Evolutionary conservation across 768 basidiomycete species (phyloP), one percentile per base, ranked within the genome.

Genomic region (Podaxis sp.): DNA sequence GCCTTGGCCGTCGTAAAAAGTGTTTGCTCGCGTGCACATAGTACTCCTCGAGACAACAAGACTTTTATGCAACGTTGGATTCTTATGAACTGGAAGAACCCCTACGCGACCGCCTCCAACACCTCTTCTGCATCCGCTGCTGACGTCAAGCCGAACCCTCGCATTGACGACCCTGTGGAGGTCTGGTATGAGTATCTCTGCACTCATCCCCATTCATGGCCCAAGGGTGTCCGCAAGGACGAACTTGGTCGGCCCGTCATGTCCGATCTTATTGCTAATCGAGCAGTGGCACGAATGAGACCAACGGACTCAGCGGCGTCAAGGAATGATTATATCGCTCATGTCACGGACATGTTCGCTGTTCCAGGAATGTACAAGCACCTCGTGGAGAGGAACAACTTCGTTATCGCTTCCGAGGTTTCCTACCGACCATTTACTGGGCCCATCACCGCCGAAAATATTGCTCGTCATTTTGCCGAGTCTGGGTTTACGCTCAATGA

Each of bases 201-300:
- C 7, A 71, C 73, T 33, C 79, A 82, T 61, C 78, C 72, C 8
- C 75, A 73, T 57, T 81, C 80, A 0, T 83, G 80, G 73, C 81
- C 81, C 8, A 79, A 78, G 59, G 81, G 81, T 57, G 80, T 82
- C 61, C 75, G 81, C 56, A 75, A 74, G 30, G 77, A 78, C 65
- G 59, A 70, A 11, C 70, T 72, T 61, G 74, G 75, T 13, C 71
- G 70, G 22, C 81, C 81, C 0, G 68, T 69, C 66, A 71, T 80
- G 44, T 68, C 74, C 5, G 81, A 82, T 67, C 76, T 82, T 68
- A 76, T 73, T 57, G 81, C 81, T 1, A 81, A 79, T 68, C 77
- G 81, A 36, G 76, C 70, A n/a, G 77, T 82, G 17, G 82, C 81
- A 7, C 79, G 79, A n/a, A 78, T 82, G 28, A 76, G 81, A 42